Evolutionary conservation across 768 basidiomycete genomes (phyloP).

Genomic region (Roridomyces roridus): DNA sequence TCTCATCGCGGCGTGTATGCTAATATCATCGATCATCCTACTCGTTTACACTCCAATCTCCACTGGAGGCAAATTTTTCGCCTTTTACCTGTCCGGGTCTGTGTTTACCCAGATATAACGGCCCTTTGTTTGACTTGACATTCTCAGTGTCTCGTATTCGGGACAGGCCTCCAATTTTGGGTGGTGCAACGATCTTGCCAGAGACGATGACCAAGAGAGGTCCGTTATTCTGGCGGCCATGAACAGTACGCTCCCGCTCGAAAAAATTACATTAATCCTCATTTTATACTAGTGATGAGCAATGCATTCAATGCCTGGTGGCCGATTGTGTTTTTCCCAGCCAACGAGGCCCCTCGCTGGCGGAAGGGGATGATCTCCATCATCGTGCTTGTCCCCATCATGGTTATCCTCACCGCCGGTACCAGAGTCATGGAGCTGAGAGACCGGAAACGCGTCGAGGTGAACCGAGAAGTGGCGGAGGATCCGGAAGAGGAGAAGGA

Average conservation of each 20-base stretch:
- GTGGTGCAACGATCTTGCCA: constrained; percentile 83
- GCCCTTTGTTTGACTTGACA: constrained; percentile 38
- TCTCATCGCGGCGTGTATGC: constrained; percentile 21
- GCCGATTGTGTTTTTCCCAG: constrained; percentile 76
- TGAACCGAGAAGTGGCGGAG: neutral
- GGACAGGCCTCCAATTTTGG: constrained; percentile 82
- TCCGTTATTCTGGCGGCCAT: constrained; percentile 75
- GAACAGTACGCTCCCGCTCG: constrained; percentile 54
- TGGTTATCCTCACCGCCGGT: constrained; percentile 39
- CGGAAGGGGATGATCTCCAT: constrained; percentile 73
- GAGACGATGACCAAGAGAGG: constrained; percentile 73
- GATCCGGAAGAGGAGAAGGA: neutral
- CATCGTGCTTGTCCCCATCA: constrained; percentile 63
- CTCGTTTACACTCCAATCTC: constrained; percentile 33
- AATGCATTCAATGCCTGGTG: constrained; percentile 44
- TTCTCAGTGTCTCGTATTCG: constrained; percentile 71
- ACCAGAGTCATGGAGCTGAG: constrained; percentile 13
- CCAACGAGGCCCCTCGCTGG: constrained; percentile 73
- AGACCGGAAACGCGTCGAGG: constrained; percentile 6
- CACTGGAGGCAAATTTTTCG: constrained; percentile 72
- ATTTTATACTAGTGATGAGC: constrained; percentile 21
- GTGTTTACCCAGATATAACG: neutral
- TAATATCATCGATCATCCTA: constrained; percentile 19
- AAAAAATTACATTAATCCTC: neutral
- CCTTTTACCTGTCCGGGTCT: constrained; percentile 60